A percentile compares a stretch with the other conserved stretches of the same genome.
phyloP scores from a whole-genome alignment of 257 asterid species.

The Ajuga chamaepitys region DNA sequence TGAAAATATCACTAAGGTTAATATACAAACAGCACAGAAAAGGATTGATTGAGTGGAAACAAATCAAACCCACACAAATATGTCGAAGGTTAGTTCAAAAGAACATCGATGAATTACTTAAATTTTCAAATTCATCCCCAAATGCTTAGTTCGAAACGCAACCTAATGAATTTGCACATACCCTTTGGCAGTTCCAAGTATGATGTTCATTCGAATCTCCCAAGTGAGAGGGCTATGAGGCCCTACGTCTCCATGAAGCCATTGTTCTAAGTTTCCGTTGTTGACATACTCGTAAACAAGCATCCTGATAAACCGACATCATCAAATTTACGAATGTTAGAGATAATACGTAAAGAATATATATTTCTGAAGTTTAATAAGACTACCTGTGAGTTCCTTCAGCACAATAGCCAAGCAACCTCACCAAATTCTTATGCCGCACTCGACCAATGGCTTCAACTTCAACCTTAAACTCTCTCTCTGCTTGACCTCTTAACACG shows the following conservation, averaged over 20 bases:
- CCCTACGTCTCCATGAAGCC: slow-evolving; percentile 97
- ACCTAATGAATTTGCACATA: slow-evolving; percentile 12
- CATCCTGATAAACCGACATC: slow-evolving; percentile 39
- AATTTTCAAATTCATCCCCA: no score
- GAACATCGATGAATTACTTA: no score
- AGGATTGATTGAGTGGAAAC: no score
- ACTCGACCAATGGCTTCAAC: slow-evolving; percentile 94
- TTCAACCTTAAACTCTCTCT: slow-evolving; percentile 89
- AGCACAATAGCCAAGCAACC: slow-evolving; percentile 87
- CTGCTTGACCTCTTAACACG: slow-evolving; percentile 81
- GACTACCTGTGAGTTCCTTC: slow-evolving; percentile 91
- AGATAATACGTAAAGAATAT: no score
- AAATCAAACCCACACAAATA: no score
- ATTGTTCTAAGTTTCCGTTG: slow-evolving; percentile 87
- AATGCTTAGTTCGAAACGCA: no score
- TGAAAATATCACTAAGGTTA: slow-evolving; percentile 13
- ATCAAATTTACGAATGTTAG: background rate
- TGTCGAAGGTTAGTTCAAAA: no score
- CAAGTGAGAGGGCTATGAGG: slow-evolving; percentile 78
- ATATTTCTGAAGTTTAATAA: no score
- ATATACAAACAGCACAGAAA: no score
- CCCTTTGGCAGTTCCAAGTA: slow-evolving; percentile 96
- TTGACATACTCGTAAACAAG: slow-evolving; percentile 83
- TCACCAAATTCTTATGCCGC: slow-evolving; percentile 82
- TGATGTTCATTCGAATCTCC: slow-evolving; percentile 83